phyloP scores from a whole-genome alignment of 495 filamentous ascomycete species.

The Trichocladium antarcticum region DNA sequence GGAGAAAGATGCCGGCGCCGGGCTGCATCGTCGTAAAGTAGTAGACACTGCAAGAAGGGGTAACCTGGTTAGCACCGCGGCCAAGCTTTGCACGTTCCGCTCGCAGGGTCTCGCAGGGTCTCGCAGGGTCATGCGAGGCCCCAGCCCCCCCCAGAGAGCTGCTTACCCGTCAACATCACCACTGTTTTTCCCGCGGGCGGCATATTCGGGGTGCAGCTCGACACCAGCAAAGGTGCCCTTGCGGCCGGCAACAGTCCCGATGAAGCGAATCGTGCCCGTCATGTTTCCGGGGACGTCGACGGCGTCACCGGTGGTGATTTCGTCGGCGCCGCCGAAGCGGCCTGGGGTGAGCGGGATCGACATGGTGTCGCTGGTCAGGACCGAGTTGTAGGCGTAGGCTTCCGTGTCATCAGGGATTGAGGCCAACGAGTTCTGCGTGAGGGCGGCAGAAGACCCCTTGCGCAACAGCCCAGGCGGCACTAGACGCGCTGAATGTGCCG shows the following conservation, averaged over 20 bases:
- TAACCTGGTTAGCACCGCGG: slow-evolving; percentile 6
- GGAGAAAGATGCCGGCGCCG: slow-evolving; percentile 89
- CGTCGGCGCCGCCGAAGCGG: slow-evolving; percentile 22
- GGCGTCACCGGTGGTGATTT: slow-evolving; percentile 66
- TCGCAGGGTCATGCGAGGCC: neutral
- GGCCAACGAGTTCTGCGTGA: slow-evolving; percentile 50
- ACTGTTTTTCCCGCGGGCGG: slow-evolving; percentile 81
- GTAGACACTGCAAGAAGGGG: slow-evolving; percentile 40
- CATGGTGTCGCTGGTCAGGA: slow-evolving; percentile 38
- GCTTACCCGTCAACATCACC: slow-evolving; percentile 92
- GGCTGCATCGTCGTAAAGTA: slow-evolving; percentile 75
- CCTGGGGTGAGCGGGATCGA: slow-evolving; percentile 22
- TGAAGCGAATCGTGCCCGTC: slow-evolving; percentile 79
- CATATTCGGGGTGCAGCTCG: slow-evolving; percentile 72
- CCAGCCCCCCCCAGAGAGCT: neutral
- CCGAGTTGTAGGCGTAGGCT: slow-evolving; percentile 44
- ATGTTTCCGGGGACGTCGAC: slow-evolving; percentile 95
- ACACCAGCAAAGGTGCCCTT: slow-evolving; percentile 90
- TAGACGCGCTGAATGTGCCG: slow-evolving; percentile 32
- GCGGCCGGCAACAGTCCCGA: slow-evolving; percentile 80
- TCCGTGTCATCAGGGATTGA: slow-evolving; percentile 50
- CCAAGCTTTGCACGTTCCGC: neutral
- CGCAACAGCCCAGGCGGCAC: slow-evolving; percentile 43
- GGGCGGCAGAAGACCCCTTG: slow-evolving; percentile 53
- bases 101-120: too few species aligned